These are phyloP conservation scores for Venustampulla echinocandica DNA, from an alignment of 495 filamentous ascomycete species.

Conservation along the genomic window DNA sequence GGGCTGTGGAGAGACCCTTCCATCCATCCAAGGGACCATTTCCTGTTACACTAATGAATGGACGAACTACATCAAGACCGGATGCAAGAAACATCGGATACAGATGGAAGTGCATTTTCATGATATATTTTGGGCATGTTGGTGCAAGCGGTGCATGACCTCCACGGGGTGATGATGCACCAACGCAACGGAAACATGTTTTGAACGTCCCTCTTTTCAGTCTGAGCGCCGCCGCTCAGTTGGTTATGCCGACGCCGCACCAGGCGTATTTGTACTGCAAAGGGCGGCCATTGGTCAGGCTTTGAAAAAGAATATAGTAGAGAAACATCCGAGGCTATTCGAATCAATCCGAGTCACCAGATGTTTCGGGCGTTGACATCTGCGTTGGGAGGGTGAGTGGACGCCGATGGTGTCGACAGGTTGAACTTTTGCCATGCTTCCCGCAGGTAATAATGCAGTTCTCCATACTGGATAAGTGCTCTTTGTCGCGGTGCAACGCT, in stretches of 20 bases:
- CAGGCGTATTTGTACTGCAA: background rate
- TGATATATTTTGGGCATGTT: background rate
- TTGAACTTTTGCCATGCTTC: too few relatives aligned
- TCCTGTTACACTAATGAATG: background rate
- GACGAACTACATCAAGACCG: background rate
- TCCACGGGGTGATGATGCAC: background rate
- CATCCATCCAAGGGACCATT: background rate
- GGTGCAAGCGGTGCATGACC: background rate
- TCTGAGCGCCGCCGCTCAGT: too few relatives aligned
- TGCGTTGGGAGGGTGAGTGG: background rate
- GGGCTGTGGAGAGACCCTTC: background rate
- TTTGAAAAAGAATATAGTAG: background rate
- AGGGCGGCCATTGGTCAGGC: background rate
- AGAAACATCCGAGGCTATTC: background rate
- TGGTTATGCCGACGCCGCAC: too few relatives aligned
- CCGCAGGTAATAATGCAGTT: too few relatives aligned
- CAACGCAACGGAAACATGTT: constrained; percentile 1
- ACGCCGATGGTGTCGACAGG: background rate
- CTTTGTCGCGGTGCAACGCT: background rate
- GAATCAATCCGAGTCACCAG: constrained; percentile 1
- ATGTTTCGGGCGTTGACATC: background rate
- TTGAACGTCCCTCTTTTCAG: constrained; percentile 1
- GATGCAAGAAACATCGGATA: background rate
- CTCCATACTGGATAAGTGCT: background rate
- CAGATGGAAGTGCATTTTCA: background rate